These are phyloP conservation scores for Euptelea pleiosperma DNA, from an alignment of 164 flowering plant species.

Conservation along the genomic window DNA sequence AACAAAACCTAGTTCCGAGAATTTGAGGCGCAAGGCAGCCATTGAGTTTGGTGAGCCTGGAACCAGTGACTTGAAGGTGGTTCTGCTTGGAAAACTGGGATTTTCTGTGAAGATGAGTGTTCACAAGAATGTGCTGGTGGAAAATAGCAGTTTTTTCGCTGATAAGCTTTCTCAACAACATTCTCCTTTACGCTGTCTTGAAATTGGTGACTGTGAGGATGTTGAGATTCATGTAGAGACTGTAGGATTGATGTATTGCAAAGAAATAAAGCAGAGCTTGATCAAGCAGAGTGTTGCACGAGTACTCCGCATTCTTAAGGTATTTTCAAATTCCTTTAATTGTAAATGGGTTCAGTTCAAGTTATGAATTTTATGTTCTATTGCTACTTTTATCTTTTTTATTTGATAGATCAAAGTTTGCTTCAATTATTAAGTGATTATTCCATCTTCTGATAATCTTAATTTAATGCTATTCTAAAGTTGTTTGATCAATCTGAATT, in stretches of 20 bases:
- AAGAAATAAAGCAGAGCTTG: conserved; percentile 78
- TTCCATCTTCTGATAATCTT: background rate
- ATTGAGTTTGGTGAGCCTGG: conserved; percentile 93
- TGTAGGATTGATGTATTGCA: conserved; percentile 92
- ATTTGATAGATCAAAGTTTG: conserved; percentile 3
- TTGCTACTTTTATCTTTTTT: background rate
- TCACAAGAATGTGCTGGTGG: conserved; percentile 60
- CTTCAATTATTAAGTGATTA: background rate
- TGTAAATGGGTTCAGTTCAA: background rate
- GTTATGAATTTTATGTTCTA: background rate
- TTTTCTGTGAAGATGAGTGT: conserved; percentile 81
- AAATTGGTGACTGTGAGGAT: conserved; percentile 84
- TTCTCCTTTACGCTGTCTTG: conserved; percentile 45
- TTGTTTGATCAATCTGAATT: no score
- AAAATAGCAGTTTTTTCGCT: conserved; percentile 64
- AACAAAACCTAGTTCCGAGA: conserved; percentile 51
- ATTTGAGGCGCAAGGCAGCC: conserved; percentile 66
- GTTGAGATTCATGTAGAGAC: conserved; percentile 90
- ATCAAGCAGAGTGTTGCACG: conserved; percentile 84
- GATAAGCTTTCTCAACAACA: conserved; percentile 48
- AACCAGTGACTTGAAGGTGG: conserved; percentile 75
- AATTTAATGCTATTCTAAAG: background rate
- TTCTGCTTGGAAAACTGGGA: conserved; percentile 80
- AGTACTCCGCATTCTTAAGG: conserved; percentile 92
- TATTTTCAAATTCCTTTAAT: conserved; percentile 25